Evolutionary conservation across 2,329 filamentous ascomycete genomes (phyloP), one percentile per base, ranked within the genome.

Genomic region (Diaporthe humulicola): DNA sequence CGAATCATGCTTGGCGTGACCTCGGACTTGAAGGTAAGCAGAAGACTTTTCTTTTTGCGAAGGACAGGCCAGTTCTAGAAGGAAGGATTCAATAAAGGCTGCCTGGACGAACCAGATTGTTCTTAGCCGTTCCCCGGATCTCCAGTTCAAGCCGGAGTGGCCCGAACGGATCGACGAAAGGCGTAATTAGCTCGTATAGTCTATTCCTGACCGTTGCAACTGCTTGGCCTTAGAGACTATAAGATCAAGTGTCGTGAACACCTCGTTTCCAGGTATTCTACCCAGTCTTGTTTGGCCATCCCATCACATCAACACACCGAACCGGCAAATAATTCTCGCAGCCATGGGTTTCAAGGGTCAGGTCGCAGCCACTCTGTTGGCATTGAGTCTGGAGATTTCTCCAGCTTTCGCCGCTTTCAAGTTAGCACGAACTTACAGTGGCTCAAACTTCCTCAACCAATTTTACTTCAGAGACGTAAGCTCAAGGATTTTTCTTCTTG

Each of bases 21-120:
- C 64, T 69, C 64, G 64, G 64, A 69, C 33, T 69, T 40, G 15
- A 5, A 19, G 14, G 33, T 69, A 28, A 69, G 48, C 33, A 40
- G 45, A 69, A 54, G 48, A 69, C 33, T 54, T 54, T 69, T 69
- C 42, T 40, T 69, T 69, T 54, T 54, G 48, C 33, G 64, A 69
- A 17, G 48, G 33, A 40, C 33, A 25, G 14, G 9, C 48, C 33
- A 40, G 64, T 54, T 54, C 64, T 52, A 40, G 64, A 67, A 38
- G 22, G 45, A 28, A 69, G 64, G 64, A 69, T 69, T 69, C 48
- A 69, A 69, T 54, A 69, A 36, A 33, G 64, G 64, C 48, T 69
- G 64, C 64, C 64, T 69, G 64, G 48, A 40, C 15, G 48, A 69
- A 9, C 64, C 40, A 28, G 45, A 40, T n/a, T n/a, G 17, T 25